A percentile compares a stretch with the other conserved stretches of the same genome.
Conservation (phyloP, 768 basidiomycete species). For the Xerocomus potaroensis region DNA sequence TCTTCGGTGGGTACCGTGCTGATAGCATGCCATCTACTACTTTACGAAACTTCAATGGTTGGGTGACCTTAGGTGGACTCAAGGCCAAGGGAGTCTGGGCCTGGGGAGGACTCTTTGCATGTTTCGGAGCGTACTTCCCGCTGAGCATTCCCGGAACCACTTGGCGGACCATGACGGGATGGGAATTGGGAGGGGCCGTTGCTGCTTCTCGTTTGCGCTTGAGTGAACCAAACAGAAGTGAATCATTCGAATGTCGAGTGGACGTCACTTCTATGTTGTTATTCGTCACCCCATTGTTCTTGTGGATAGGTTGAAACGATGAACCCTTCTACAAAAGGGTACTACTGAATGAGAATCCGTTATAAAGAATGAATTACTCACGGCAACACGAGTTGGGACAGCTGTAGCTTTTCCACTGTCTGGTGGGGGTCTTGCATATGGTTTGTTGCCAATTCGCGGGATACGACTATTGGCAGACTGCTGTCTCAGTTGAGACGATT, state of each 20-base stretch:
- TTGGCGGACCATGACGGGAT: constrained; percentile 33
- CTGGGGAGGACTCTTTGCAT: constrained; percentile 12
- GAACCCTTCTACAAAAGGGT: constrained; percentile 6
- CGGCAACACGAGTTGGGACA: constrained; percentile 8
- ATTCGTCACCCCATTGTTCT: constrained; percentile 10
- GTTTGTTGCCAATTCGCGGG: constrained; percentile 56
- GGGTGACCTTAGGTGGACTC: constrained; percentile 20
- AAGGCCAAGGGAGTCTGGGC: constrained; percentile 8
- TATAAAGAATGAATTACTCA: constrained; percentile 9
- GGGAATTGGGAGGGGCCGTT: constrained; percentile 16
- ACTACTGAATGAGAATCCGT: background rate
- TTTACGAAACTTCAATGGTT: constrained; percentile 37
- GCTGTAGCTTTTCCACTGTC: constrained; percentile 4
- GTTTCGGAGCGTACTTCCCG: constrained; percentile 27
- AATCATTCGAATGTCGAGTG: constrained; percentile 6
- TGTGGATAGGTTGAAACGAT: constrained; percentile 5
- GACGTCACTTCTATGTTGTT: constrained; percentile 8
- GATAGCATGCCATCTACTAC: constrained; percentile 37
- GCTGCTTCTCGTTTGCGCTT: constrained; percentile 32
- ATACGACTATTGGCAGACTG: constrained; percentile 48
- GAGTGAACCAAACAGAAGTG: constrained; percentile 15
- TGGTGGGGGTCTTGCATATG: constrained; percentile 44
- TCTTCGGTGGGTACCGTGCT: constrained; percentile 22
- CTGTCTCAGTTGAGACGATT: constrained; percentile 46
- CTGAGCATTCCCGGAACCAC: constrained; percentile 34